Conservation (phyloP, 176 grass and related monocot species). For the Triticum monococcum region DNA sequence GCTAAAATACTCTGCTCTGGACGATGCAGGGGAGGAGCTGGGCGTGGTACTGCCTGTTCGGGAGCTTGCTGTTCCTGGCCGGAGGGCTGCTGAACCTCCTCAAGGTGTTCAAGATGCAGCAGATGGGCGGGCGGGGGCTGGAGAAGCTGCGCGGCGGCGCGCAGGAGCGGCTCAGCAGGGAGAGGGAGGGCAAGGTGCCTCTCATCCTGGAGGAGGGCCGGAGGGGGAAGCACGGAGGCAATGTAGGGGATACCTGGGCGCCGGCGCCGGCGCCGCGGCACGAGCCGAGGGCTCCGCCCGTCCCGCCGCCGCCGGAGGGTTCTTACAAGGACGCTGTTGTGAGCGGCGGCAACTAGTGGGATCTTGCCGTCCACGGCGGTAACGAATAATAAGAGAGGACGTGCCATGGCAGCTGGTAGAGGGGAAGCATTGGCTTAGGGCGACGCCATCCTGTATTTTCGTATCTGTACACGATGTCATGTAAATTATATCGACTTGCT, state of each 20-base stretch:
- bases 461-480: not conserved
- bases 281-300: not conserved
- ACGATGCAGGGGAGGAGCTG: slow-evolving; percentile 57
- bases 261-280: not conserved
- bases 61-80: slow-evolving; percentile 59
- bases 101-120: slow-evolving; percentile 95
- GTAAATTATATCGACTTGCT: not conserved
- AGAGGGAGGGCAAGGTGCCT: slow-evolving; percentile 71
- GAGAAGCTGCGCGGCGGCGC: slow-evolving; percentile 78
- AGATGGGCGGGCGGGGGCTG: slow-evolving; percentile 53
- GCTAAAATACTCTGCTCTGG: not conserved
- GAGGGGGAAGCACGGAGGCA: slow-evolving; percentile 10
- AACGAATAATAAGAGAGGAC: not conserved
- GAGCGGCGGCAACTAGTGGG: slow-evolving; percentile 19
- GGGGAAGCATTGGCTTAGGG: not conserved
- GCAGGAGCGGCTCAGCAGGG: slow-evolving; percentile 52
- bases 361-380: not conserved
- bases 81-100: slow-evolving; percentile 68
- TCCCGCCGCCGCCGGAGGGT: slow-evolving; percentile 15
- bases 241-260: not conserved
- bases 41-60: slow-evolving; percentile 55
- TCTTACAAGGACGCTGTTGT: slow-evolving; percentile 74
- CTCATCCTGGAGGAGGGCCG: slow-evolving; percentile 60
- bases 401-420: not conserved
- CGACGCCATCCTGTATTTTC: not conserved